phyloP scores from a whole-genome alignment of 306 rosid genomes.

The Gillenia trifoliata region DNA sequence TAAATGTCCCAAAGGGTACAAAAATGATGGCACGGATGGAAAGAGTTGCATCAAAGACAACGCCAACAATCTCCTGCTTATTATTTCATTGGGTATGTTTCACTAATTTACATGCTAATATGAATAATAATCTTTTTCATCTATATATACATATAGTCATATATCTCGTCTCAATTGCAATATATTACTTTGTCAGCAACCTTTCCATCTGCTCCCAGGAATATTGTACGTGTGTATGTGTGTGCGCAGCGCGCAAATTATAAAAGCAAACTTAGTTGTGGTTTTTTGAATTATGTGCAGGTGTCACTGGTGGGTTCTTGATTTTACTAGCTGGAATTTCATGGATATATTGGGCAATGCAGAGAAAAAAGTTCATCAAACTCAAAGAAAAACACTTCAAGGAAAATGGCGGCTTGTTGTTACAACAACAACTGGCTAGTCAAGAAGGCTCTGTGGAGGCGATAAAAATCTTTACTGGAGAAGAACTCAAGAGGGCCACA shows the following conservation, averaged over 20 bases:
- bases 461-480: background rate
- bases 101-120: background rate
- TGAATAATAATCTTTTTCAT: background rate
- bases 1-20: background rate
- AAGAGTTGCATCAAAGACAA: background rate
- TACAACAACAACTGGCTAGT: background rate
- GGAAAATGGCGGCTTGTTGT: slow-evolving; percentile 2
- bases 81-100: slow-evolving; percentile 4
- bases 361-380: background rate
- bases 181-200: background rate
- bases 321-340: background rate
- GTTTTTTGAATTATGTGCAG: background rate
- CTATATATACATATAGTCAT: background rate
- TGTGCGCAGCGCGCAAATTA: background rate
- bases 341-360: background rate
- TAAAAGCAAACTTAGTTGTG: background rate
- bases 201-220: background rate
- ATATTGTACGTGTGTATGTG: no score
- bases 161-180: background rate
- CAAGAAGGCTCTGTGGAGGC: background rate
- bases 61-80: background rate
- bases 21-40: background rate
- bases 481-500: background rate
- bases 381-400: background rate
- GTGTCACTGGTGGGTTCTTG: background rate